Base-by-base conservation (phyloP, 2,329 filamentous ascomycete genomes). In the Neoarthrinium moseri region DNA sequence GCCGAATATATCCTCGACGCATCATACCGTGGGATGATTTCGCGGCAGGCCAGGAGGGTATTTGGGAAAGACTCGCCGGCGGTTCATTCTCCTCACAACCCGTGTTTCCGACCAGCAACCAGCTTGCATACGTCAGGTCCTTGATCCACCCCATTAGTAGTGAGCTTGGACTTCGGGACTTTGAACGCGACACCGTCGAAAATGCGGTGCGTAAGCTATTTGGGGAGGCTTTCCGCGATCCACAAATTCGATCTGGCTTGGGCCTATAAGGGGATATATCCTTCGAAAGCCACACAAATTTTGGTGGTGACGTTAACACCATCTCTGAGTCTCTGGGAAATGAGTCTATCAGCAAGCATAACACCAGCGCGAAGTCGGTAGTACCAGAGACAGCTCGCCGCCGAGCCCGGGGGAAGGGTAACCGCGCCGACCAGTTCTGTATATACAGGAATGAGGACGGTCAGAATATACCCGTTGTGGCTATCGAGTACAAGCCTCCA, bases 401-500 rank as follows among this genome's bases (percentile, higher is more conserved):
- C 12, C 61, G 47, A 45, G 53, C 49, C 17, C 52, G 48, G 36
- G 57, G 56, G 5, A 64, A 62, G 26, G 61, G 58, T 30, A 59
- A 59, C 33, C 55, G 46, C 45, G 62, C 56, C 37, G 62, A 69
- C 46, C 59, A 66, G 27, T 68, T 66, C 48, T 64, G 52, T 45
- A 55, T 63, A 41, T 59, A 57, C 27, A 37, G 44, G 41, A 57
- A 20, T 35, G 51, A 52, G 6, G 42, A 57, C 37, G 53, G 54
- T 37, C 29, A 15, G 43, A 54, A 52, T 20, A 43, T 60, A 5
- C 63, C 65, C 1, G 34, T 41, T 12, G 26, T 62, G 18, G 62
- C 62, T 6, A 69, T 69, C 49, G 57, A 71, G 46, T 69, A 71
- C 48, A 69, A 69, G 48, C 47, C 65, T 23, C 68, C 65, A 20